Percentiles rank a stretch among this genome's conserved stretches.
Evolutionary conservation across 176 grass and related monocot species (phyloP).

Genomic region (Rhynchospora pubera): DNA sequence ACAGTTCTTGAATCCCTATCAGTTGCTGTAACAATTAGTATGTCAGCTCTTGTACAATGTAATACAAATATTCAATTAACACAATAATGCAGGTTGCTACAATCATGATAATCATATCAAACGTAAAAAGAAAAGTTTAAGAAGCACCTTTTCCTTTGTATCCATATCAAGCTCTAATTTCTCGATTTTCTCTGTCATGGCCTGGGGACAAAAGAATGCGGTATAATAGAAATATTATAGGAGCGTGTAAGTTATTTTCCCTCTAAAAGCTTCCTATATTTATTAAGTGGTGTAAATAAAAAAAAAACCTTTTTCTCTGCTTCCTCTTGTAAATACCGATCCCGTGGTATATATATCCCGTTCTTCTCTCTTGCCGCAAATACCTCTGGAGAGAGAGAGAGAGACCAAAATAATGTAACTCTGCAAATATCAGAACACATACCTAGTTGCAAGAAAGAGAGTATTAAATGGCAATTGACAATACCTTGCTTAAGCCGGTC

Average conservation of each 20-base stretch:
- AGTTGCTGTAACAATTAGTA: slow-evolving; percentile 55
- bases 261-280: slow-evolving; percentile 5
- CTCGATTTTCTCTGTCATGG: slow-evolving; percentile 97
- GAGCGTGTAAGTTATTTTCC: not conserved
- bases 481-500: slow-evolving; percentile 98
- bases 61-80: slow-evolving; percentile 16
- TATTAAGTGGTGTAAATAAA: slow-evolving; percentile 4
- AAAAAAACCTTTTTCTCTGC: slow-evolving; percentile 90
- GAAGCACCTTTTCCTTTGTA: slow-evolving; percentile 80
- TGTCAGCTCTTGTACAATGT: slow-evolving; percentile 20
- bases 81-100: not conserved
- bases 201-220: slow-evolving; percentile 33
- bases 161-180: slow-evolving; percentile 78
- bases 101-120: not conserved
- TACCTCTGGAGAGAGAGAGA: slow-evolving; percentile 56
- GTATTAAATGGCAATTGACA: slow-evolving; percentile 16
- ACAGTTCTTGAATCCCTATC: slow-evolving; percentile 91
- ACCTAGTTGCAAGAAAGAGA: slow-evolving; percentile 18
- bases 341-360: slow-evolving; percentile 94
- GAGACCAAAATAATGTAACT: slow-evolving; percentile 2
- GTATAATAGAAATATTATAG: not conserved
- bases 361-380: slow-evolving; percentile 99
- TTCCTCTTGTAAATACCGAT: slow-evolving; percentile 90
- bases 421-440: slow-evolving; percentile 6
- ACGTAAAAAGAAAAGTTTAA: not conserved